Percentiles rank a stretch among this genome's conserved stretches.
Evolutionary conservation across 2,329 filamentous ascomycete species (phyloP).

Genomic region (Davidsoniella eucalypti): DNA sequence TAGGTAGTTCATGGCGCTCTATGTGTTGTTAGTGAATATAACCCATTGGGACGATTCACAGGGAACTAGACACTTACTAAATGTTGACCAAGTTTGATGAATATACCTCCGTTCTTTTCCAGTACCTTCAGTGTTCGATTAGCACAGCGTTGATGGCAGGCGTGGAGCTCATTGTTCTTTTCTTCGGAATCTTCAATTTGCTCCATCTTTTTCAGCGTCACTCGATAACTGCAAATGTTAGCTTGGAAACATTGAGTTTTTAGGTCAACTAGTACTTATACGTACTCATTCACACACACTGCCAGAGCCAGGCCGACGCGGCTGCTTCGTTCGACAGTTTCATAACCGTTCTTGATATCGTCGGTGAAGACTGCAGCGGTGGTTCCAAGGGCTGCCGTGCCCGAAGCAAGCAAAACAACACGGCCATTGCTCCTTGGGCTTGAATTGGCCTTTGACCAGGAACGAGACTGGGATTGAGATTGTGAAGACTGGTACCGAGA

Average conservation of each 20-base stretch:
- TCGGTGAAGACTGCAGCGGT: slow-evolving; percentile 39
- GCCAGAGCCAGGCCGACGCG: slow-evolving; percentile 60
- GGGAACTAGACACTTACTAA: slow-evolving; percentile 32
- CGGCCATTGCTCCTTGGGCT: slow-evolving; percentile 12
- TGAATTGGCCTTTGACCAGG: neutral
- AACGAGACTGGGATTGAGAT: neutral
- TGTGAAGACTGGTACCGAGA: slow-evolving; percentile 1
- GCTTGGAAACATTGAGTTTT: neutral
- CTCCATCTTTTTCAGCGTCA: slow-evolving; percentile 57
- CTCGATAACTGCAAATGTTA: slow-evolving; percentile 54
- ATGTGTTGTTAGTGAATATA: neutral
- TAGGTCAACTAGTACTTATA: neutral
- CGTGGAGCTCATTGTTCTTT: slow-evolving; percentile 51
- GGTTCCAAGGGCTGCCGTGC: slow-evolving; percentile 32
- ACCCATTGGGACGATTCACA: neutral
- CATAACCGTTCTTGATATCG: slow-evolving; percentile 61
- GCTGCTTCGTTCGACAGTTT: slow-evolving; percentile 59
- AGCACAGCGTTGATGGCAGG: slow-evolving; percentile 86
- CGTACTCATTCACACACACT: slow-evolving; percentile 77
- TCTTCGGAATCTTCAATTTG: slow-evolving; percentile 44
- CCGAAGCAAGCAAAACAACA: slow-evolving; percentile 32
- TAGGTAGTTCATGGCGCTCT: slow-evolving; percentile 90
- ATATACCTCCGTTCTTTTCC: slow-evolving; percentile 94
- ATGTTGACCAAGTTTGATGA: slow-evolving; percentile 95
- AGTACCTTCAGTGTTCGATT: slow-evolving; percentile 70